Conservation (phyloP, 495 filamentous ascomycete genomes). For the Niebla homalea region DNA sequence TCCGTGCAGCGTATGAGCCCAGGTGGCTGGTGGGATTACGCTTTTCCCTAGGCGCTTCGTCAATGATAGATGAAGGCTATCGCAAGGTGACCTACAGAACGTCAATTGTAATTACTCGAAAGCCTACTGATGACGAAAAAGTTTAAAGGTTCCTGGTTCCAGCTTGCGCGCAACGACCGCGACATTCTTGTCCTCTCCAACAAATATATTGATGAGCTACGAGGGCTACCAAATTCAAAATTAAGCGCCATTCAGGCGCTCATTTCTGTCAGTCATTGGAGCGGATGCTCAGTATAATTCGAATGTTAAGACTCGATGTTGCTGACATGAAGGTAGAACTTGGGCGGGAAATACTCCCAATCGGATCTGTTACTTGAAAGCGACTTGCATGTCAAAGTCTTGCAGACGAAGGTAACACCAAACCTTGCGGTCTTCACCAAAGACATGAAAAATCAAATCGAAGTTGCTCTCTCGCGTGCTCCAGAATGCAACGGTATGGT, state of each 20-base stretch:
- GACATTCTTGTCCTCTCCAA: constrained; percentile 3
- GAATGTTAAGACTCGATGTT: not conserved
- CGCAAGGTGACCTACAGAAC: no score
- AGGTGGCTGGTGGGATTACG: no score
- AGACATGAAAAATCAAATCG: not conserved
- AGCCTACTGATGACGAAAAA: no score
- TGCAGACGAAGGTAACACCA: constrained; percentile 3
- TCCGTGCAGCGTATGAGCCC: no score
- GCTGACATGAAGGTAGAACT: not conserved
- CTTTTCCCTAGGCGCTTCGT: no score
- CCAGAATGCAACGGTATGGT: not conserved
- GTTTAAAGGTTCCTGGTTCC: no score
- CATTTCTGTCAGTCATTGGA: no score
- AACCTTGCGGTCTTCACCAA: not conserved
- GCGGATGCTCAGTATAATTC: not conserved
- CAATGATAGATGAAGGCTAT: no score
- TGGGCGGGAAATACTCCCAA: no score
- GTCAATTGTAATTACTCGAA: no score
- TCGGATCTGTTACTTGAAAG: not conserved
- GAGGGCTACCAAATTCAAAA: not conserved
- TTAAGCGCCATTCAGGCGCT: not conserved
- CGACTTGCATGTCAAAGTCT: not conserved
- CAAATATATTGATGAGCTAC: constrained; percentile 8
- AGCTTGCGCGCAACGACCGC: no score
- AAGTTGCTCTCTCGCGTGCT: not conserved